Evolutionary conservation across 495 filamentous ascomycete genomes (phyloP).

Genomic region (Penicillium antarcticum): DNA sequence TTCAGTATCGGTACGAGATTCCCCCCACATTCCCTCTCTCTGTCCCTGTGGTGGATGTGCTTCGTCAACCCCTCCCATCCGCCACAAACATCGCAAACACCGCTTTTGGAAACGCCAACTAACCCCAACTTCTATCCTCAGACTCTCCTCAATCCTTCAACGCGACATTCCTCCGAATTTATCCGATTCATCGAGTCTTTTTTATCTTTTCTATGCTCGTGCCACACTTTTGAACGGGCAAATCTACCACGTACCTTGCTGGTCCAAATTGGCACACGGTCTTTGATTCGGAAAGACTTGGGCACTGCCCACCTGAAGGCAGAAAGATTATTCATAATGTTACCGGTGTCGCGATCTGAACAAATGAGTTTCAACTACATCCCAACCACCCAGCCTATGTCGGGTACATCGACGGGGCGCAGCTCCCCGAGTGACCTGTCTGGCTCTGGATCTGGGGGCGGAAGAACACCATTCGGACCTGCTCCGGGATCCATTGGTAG

Average conservation of each 20-base stretch:
- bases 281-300: constrained; percentile 19
- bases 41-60: constrained; percentile 5
- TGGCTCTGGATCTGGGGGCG: constrained; percentile 58
- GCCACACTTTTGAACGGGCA: constrained; percentile 10
- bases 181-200: not conserved
- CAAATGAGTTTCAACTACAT: constrained; percentile 77
- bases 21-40: not conserved
- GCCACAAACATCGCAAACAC: not conserved
- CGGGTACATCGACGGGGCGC: constrained; percentile 81
- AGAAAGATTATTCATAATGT: constrained; percentile 70
- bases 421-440: constrained; percentile 83
- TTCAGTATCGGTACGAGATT: not conserved
- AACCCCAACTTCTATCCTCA: not conserved
- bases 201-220: not conserved
- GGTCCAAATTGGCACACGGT: constrained; percentile 7
- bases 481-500: constrained; percentile 67
- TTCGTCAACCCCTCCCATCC: constrained; percentile 22
- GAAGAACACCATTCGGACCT: constrained; percentile 74
- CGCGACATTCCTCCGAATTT: not conserved
- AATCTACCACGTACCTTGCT: constrained; percentile 4
- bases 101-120: constrained; percentile 1
- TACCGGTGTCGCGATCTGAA: constrained; percentile 66
- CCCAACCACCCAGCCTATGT: constrained; percentile 71
- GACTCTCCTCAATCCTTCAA: not conserved
- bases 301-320: constrained; percentile 23